These are phyloP conservation scores for Pichia occidentalis DNA, from an alignment of 805 yeast genomes.

Conservation along the genomic window DNA sequence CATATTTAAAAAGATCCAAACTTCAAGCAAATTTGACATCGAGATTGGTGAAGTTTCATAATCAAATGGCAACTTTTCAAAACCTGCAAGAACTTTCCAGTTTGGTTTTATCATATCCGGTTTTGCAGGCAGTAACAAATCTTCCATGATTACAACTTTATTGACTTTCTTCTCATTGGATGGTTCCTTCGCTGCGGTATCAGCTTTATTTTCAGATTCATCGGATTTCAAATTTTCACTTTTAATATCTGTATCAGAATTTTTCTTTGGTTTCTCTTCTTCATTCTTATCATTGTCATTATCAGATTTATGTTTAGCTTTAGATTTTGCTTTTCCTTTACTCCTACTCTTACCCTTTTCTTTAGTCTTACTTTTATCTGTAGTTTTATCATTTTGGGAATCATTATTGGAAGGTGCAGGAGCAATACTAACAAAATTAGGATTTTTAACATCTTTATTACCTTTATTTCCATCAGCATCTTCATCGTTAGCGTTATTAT, in stretches of 20 bases:
- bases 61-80: slow-evolving; percentile 18
- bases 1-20: slow-evolving; percentile 71
- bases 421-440: slow-evolving; percentile 9
- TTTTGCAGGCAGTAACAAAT: slow-evolving; percentile 27
- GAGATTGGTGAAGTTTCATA: neutral
- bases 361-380: neutral
- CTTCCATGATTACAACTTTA: slow-evolving; percentile 24
- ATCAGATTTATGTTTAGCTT: neutral
- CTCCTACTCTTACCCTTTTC: slow-evolving; percentile 3
- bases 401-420: slow-evolving; percentile 7
- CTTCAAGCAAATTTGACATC: slow-evolving; percentile 47
- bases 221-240: neutral
- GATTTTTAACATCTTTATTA: neutral
- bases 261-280: neutral
- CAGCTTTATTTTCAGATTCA: neutral
- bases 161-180: slow-evolving; percentile 5
- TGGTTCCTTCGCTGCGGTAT: neutral
- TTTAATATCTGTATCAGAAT: neutral
- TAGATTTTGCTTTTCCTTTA: no score
- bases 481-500: neutral
- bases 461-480: neutral
- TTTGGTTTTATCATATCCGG: slow-evolving; percentile 19
- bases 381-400: neutral
- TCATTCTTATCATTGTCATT: neutral
- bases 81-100: slow-evolving; percentile 19